These are phyloP conservation scores for Rutstroemia sydowiana DNA, from an alignment of 2,329 filamentous ascomycete genomes.

Conservation along the genomic window DNA sequence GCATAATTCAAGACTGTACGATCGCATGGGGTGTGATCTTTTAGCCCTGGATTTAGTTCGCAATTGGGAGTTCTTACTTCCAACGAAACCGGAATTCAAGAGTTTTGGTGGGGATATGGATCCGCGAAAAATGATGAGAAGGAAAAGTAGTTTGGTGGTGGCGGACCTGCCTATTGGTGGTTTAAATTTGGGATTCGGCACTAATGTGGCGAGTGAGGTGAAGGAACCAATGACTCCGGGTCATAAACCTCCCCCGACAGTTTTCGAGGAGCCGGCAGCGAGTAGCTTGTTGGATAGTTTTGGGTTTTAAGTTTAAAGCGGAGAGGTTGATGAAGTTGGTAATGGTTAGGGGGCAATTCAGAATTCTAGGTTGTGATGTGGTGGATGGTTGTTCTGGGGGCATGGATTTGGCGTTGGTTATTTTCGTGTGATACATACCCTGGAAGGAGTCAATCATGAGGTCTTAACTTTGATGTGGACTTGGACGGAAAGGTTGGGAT, in stretches of 20 bases:
- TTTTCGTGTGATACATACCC: too few relatives aligned
- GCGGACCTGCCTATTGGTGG: conserved; percentile 56
- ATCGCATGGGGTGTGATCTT: conserved; percentile 88
- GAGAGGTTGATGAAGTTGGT: neutral
- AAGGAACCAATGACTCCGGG: conserved; percentile 18
- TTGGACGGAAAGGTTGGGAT: too few relatives aligned
- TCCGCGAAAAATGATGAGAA: conserved; percentile 53
- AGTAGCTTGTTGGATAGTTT: conserved; percentile 86
- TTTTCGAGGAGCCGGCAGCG: conserved; percentile 88
- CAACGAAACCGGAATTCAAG: conserved; percentile 36
- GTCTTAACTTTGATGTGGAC: too few relatives aligned
- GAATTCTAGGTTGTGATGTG: neutral
- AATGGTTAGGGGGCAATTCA: neutral
- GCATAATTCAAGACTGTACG: conserved; percentile 76
- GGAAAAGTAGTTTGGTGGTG: conserved; percentile 72
- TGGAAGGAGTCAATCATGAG: too few relatives aligned
- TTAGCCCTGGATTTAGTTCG: conserved; percentile 74
- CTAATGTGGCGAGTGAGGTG: conserved; percentile 31
- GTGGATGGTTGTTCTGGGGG: too few relatives aligned
- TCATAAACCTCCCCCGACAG: conserved; percentile 57
- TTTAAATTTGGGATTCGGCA: conserved; percentile 34
- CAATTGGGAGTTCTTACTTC: conserved; percentile 73
- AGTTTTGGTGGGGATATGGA: conserved; percentile 31
- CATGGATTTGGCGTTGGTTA: too few relatives aligned
- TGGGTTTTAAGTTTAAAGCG: conserved; percentile 61